Percentiles rank a stretch among this genome's conserved stretches.
Evolutionary conservation across 176 grass and related monocot species (phyloP).

Genomic region (Aegilops longissima): DNA sequence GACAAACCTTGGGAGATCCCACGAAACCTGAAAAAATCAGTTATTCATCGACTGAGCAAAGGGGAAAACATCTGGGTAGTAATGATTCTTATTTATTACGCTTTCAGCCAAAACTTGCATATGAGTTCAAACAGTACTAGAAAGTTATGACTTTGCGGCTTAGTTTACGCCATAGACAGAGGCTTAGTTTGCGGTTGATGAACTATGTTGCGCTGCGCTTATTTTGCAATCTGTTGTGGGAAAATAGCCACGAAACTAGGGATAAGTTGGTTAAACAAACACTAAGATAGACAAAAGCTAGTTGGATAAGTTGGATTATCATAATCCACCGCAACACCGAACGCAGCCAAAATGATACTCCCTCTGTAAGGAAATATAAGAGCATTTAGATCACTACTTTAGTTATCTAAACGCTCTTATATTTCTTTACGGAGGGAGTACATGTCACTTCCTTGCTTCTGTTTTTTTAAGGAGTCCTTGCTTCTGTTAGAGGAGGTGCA

Average conservation of each 20-base stretch:
- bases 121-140: background rate
- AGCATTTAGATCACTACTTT: too few relatives aligned
- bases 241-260: background rate
- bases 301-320: too few relatives aligned
- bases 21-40: slow-evolving; percentile 55
- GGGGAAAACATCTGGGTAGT: background rate
- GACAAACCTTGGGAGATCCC: slow-evolving; percentile 68
- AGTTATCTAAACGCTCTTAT: too few relatives aligned
- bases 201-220: background rate
- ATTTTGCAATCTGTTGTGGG: background rate
- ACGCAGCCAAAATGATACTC: background rate
- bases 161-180: too few relatives aligned
- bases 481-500: background rate
- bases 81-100: background rate
- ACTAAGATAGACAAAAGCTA: too few relatives aligned
- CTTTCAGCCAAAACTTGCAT: background rate
- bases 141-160: background rate
- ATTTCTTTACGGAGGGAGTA: background rate
- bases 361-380: too few relatives aligned
- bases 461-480: background rate
- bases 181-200: too few relatives aligned
- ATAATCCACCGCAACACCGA: too few relatives aligned
- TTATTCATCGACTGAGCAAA: slow-evolving; percentile 15
- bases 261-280: too few relatives aligned
- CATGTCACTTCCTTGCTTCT: background rate